Evolutionary conservation across 345 rosid species (phyloP), one percentile per base, ranked within the genome.

Genomic region (Citrus sp.): DNA sequence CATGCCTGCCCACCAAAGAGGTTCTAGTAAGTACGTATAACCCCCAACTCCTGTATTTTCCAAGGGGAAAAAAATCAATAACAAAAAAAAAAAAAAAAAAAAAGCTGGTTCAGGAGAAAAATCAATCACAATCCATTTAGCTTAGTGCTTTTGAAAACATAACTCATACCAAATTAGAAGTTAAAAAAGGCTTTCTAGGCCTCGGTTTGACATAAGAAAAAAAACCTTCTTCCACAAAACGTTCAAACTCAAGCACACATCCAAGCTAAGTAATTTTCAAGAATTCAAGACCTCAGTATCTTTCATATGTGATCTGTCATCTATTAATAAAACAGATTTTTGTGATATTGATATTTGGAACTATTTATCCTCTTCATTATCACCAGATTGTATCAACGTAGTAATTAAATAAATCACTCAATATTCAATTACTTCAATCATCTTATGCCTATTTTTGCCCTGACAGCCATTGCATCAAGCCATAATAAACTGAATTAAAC

Each of bases 1-100:
- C 93, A 95, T 89, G 82, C 98, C 98, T 0, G 83, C 92, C 98
- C 98, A 94, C 98, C 98, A 95, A 49, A 95, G 93, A 6, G 98
- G 98, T 89, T 93, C 98, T 24, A 92, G 61, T 84, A 93, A 88
- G 85, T 95, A 95, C 9, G 97, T 88, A 78, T 95, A 93, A 79
- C 98, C 98, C 61, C 98, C 98, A 71, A 88, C 85, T 28, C 98
- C 98, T 93, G 75, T 66, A 85, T 79, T 74, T 71, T 75, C 74
- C 58, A 75, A 42, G 46, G 74, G 0, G 3, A 66, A 77, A 77
- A 78, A 75, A 70, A 10, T 19, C 35, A 72, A 69, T 42, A n/a
- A 72, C 10, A 8, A 73, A 74, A 35, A 79, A 59, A 8, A 75
- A 35, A 8, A 75, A 35, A 79, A 55, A 13, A 73, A 74, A 24